Percentiles rank a stretch among this genome's conserved stretches.
phyloP scores from a whole-genome alignment of 2,329 filamentous ascomycete species.

The Colletotrichum navitas region DNA sequence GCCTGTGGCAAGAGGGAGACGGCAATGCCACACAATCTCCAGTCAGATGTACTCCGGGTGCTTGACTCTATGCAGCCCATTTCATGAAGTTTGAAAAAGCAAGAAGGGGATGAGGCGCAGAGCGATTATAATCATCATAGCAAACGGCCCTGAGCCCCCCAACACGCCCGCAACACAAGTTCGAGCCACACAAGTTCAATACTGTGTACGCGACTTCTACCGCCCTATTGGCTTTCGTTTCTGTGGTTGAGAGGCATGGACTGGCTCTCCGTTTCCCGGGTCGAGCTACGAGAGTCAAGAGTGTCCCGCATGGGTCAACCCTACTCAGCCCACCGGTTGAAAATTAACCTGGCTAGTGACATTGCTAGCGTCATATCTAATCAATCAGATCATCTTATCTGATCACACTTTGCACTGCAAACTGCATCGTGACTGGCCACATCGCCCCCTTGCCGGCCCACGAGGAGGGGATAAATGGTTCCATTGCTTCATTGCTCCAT shows the following conservation, averaged over 20 bases:
- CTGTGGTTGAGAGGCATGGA: neutral
- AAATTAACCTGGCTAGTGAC: slow-evolving; percentile 33
- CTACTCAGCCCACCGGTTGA: slow-evolving; percentile 13
- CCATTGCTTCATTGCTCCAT: slow-evolving; percentile 6
- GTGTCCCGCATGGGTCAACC: neutral
- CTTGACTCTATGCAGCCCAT: neutral
- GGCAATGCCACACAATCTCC: neutral
- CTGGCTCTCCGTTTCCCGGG: neutral
- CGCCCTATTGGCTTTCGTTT: neutral
- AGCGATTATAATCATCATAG: slow-evolving; percentile 10
- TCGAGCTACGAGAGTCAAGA: slow-evolving; percentile 10
- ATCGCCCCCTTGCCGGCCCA: slow-evolving; percentile 29
- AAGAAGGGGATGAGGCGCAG: slow-evolving; percentile 3
- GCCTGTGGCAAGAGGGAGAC: neutral
- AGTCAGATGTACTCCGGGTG: neutral
- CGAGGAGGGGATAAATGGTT: neutral
- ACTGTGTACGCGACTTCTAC: neutral
- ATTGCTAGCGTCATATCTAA: slow-evolving; percentile 40
- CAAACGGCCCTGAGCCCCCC: neutral
- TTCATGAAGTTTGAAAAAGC: slow-evolving; percentile 13
- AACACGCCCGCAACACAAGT: slow-evolving; percentile 9
- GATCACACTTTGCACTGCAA: slow-evolving; percentile 35
- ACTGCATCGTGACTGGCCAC: slow-evolving; percentile 26
- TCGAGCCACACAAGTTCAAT: neutral
- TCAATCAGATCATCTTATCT: slow-evolving; percentile 42